Conservation (phyloP, 495 filamentous ascomycete species). For the Pyrenula aspistea region DNA sequence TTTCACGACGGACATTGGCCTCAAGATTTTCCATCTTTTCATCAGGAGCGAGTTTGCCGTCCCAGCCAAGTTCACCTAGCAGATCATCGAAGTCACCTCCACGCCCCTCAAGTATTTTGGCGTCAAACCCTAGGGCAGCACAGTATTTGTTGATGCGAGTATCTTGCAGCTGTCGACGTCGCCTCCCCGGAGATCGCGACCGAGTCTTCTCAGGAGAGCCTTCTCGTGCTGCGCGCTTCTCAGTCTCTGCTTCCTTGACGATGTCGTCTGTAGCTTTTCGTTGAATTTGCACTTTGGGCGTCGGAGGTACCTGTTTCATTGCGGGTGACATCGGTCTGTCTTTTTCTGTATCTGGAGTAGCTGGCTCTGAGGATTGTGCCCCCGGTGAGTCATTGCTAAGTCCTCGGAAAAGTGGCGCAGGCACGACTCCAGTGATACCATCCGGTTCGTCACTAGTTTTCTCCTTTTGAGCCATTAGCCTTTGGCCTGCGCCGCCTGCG, state of each 20-base stretch:
- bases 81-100: constrained; percentile 65
- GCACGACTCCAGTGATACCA: constrained; percentile 78
- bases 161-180: constrained; percentile 49
- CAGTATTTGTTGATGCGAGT: constrained; percentile 72
- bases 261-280: constrained; percentile 14
- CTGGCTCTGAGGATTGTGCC: constrained; percentile 9
- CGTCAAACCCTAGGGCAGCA: constrained; percentile 62
- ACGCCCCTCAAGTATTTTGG: constrained; percentile 51
- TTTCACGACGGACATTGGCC: constrained; percentile 70
- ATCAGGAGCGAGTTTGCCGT: constrained; percentile 54
- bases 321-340: constrained; percentile 7
- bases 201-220: constrained; percentile 15
- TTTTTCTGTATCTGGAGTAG: constrained; percentile 7
- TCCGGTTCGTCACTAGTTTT: constrained; percentile 51
- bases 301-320: constrained; percentile 5
- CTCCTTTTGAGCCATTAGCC: constrained; percentile 47
- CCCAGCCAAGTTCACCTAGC: constrained; percentile 85
- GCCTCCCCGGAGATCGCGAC: constrained; percentile 29
- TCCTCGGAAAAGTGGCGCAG: constrained; percentile 47
- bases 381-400: constrained; percentile 18
- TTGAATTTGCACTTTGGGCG: constrained; percentile 29
- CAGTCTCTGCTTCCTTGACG: constrained; percentile 18
- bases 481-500: constrained; percentile 68
- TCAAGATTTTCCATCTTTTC: constrained; percentile 74
- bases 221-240: constrained; percentile 23